Evolutionary conservation across 1,139 yeast genomes (phyloP), one percentile per base, ranked within the genome.

Genomic region (Sugiyamaella sp.): DNA sequence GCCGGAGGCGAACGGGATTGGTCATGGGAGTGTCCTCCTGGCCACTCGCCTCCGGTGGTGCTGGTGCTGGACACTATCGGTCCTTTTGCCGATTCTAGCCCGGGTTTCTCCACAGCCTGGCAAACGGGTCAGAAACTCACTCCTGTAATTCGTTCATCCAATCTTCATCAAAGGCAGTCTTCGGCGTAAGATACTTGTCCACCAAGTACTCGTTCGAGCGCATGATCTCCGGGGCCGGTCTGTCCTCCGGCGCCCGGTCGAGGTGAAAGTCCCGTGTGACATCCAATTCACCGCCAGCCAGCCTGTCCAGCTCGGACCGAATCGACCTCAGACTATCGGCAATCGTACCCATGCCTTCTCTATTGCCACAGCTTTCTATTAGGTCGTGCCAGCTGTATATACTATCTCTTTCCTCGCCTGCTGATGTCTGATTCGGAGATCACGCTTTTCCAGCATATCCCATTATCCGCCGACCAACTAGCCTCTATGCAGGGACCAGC

Each of bases 71-170:
- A n/a, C n/a, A n/a, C n/a, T n/a, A n/a, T n/a, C 43, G 27, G 25
- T 32, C 25, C 38, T n/a, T 12, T 40, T n/a, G 37, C 19, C 12
- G 4, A n/a, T 4, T n/a, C n/a, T 21, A 39, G 44, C 8, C 27
- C 20, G 14, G 12, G 25, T 17, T 40, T 33, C 20, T 19, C 41
- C 8, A 4, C 21, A 9, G 21, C 4, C 2, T 19, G n/a, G 9
- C 25, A 14, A 4, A 12, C 5, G 14, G 21, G 12, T 10, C 16
- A 16, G 24, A 20, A 19, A 57, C 69, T 41, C 58, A 66, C 63
- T 66, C 64, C 59, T 72, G 74, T n/a, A 73, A 57, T 25, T 57
- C 49, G 48, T 67, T 60, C 25, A 72, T 62, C 76, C 76, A 72
- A 21, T 61, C 63, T 2, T 53, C 51, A 4, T 68, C 61, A 49